Evolutionary conservation across 371 early-diverging fungal species (phyloP).

Genomic region (Mucor irregularis): DNA sequence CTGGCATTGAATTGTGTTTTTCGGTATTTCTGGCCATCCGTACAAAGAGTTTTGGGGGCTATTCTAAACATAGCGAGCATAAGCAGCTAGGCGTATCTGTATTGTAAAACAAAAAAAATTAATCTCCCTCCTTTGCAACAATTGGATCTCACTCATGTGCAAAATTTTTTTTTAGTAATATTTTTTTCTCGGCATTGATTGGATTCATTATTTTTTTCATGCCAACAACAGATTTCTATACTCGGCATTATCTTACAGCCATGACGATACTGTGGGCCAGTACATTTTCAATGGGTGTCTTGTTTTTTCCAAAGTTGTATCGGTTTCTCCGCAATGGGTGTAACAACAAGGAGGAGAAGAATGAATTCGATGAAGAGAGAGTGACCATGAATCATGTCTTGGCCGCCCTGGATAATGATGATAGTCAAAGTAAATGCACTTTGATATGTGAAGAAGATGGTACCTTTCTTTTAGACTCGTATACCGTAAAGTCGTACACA

Average conservation of each 20-base stretch:
- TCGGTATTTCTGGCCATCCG: constrained; percentile 16
- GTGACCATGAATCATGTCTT: neutral
- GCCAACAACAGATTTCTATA: constrained; percentile 48
- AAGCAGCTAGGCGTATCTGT: constrained; percentile 56
- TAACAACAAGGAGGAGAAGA: neutral
- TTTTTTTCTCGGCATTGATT: constrained; percentile 51
- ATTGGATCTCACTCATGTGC: neutral
- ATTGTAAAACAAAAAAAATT: constrained; percentile 43
- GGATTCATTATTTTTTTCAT: constrained; percentile 50
- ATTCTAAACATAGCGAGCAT: constrained; percentile 55
- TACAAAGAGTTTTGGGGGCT: constrained; percentile 44
- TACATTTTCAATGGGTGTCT: constrained; percentile 47
- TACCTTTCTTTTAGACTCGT: constrained; percentile 7
- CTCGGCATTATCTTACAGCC: constrained; percentile 48
- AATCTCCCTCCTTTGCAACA: too few relatives aligned
- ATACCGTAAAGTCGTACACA: constrained; percentile 9
- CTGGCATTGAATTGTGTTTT: constrained; percentile 34
- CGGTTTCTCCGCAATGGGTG: constrained; percentile 17
- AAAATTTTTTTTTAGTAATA: constrained; percentile 37
- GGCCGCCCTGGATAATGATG: neutral
- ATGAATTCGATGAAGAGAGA: neutral
- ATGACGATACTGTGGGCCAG: constrained; percentile 55
- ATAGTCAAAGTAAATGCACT: too few relatives aligned
- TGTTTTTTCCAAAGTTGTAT: constrained; percentile 54
- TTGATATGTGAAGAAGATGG: neutral